phyloP scores from a whole-genome alignment of 495 filamentous ascomycete species.

The Aspergillus wentii region DNA sequence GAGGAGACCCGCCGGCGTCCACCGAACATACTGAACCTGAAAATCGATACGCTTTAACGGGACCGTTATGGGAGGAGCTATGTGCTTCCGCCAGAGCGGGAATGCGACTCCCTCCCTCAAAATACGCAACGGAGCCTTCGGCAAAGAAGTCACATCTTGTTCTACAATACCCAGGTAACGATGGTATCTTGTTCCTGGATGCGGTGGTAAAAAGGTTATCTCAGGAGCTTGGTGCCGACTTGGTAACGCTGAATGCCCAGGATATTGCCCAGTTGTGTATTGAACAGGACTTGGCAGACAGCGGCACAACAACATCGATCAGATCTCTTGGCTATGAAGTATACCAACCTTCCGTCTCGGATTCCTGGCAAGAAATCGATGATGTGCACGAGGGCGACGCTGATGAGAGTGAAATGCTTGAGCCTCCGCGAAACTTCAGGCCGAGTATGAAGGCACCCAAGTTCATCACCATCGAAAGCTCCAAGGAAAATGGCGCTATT shows the following conservation, averaged over 20 bases:
- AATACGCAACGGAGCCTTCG: constrained; percentile 44
- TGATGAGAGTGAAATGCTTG: constrained; percentile 34
- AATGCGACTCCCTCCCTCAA: constrained; percentile 30
- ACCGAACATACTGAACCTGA: constrained; percentile 9
- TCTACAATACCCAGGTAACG: constrained; percentile 59
- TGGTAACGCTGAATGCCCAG: constrained; percentile 72
- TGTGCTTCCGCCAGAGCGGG: constrained; percentile 37
- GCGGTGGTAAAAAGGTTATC: constrained; percentile 56
- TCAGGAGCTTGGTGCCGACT: constrained; percentile 58
- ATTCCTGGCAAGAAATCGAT: constrained; percentile 28
- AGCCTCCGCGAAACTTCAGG: constrained; percentile 17
- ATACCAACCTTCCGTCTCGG: constrained; percentile 27
- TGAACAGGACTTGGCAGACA: constrained; percentile 55
- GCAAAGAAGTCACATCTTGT: constrained; percentile 58
- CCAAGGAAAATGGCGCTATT: constrained; percentile 29
- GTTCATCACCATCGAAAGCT: constrained; percentile 36
- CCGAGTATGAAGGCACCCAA: constrained; percentile 20
- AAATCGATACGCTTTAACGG: constrained; percentile 31
- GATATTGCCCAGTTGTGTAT: constrained; percentile 76
- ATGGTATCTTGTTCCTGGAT: constrained; percentile 53
- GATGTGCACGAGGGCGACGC: constrained; percentile 34
- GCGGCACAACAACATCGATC: constrained; percentile 30
- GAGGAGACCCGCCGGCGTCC: constrained; percentile 13
- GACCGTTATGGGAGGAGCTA: constrained; percentile 36
- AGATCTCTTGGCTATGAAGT: constrained; percentile 66